Base-by-base conservation (phyloP, 306 rosid species). In the Luffa acutangula region DNA sequence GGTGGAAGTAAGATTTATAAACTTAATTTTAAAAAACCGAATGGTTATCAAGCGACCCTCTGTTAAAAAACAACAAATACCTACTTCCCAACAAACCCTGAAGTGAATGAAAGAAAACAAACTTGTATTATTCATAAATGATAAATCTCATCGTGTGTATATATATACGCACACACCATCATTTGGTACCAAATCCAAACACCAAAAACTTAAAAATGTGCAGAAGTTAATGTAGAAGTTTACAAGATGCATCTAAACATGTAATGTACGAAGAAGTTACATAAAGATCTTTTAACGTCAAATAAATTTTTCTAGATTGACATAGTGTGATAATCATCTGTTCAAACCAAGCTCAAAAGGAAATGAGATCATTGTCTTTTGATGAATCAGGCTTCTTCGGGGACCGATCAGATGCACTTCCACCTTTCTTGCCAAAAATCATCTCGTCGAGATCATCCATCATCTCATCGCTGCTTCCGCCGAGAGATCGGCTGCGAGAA, bases 371-470 rank as follows among this genome's bases (percentile, higher is more conserved):
- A 0, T 69, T 69, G 81, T 91, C 93, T 85, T 94, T 92, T 0
- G 93, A 43, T 17, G 97, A 48, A 75, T 81, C 88, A 65, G 79
- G 93, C 83, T 94, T 94, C 92, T 92, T 92, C 45, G 89, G 91
- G 62, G 86, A 85, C 20, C 85, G 87, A 63, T 78, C 87, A 1
- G 97, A 89, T 48, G 90, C 46, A 48, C 85, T 89, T 57, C 93
- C 93, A 2, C 87, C 66, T 81, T 90, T 93, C 85, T 83, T 96
- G 46, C 99, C 99, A 73, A 96, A 96, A 81, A 96, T 96, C 99
- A 96, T 96, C 83, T 96, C 98, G 75, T 96, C 99, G 2, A 96
- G 97, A 89, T 96, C 98, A 82, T 96, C 99, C 93, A 96, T 89
- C 99, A 96, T 93, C 31, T 96, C 99, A 20, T 93, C 99, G 0